Conservation (phyloP, 768 basidiomycete species). For the Trametes coccinea region DNA sequence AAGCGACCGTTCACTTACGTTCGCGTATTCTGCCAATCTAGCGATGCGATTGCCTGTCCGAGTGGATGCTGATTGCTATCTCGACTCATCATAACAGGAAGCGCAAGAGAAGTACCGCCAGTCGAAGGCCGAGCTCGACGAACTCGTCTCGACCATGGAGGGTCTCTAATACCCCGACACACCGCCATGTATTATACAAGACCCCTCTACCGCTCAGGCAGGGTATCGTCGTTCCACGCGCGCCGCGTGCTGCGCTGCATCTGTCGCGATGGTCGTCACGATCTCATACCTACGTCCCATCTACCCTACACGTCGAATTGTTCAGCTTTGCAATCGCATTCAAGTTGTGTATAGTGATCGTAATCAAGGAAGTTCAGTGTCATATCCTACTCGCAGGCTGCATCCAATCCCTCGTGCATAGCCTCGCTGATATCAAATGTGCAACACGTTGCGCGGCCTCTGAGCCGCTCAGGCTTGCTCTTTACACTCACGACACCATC, state of each 20-base stretch:
- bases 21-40: not conserved
- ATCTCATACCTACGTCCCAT: slow-evolving; percentile 10
- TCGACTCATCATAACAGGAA: slow-evolving; percentile 50
- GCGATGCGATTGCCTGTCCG: not conserved
- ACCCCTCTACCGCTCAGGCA: not conserved
- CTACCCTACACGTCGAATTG: slow-evolving; percentile 16
- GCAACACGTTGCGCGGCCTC: no score
- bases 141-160: slow-evolving; percentile 77
- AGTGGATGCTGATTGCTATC: slow-evolving; percentile 7
- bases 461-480: no score
- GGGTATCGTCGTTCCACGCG: not conserved
- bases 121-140: slow-evolving; percentile 81
- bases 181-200: slow-evolving; percentile 17
- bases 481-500: no score
- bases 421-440: no score
- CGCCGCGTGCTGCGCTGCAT: slow-evolving; percentile 3
- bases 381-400: no score
- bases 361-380: slow-evolving; percentile 2
- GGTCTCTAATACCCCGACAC: slow-evolving; percentile 27
- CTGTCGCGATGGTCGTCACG: slow-evolving; percentile 12
- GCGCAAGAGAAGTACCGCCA: slow-evolving; percentile 64
- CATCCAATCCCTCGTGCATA: no score
- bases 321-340: slow-evolving; percentile 10
- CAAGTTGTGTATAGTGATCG: slow-evolving; percentile 17
- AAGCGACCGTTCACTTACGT: not conserved